Conservation (phyloP, 352 stramenopile genomes). For the Phytophthora pistaciae region DNA sequence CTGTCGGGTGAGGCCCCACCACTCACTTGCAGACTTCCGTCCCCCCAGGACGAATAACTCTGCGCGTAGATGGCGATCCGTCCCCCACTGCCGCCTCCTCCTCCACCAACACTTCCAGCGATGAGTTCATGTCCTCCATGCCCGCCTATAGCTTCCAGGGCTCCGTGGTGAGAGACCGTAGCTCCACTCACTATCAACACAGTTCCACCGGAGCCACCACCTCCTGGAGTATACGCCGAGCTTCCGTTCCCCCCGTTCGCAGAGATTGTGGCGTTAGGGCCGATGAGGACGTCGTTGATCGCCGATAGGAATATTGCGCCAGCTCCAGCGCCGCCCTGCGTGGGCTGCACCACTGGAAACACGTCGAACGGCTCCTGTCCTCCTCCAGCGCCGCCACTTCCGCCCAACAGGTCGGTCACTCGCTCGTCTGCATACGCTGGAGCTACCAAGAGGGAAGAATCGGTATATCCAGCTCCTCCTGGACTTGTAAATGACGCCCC, state of each 20-base stretch:
- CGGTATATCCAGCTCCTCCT: slow-evolving; percentile 69
- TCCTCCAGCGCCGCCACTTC: slow-evolving; percentile 92
- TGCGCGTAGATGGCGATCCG: slow-evolving; percentile 92
- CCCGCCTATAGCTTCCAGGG: slow-evolving; percentile 82
- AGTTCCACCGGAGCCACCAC: slow-evolving; percentile 63
- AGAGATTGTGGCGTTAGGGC: slow-evolving; percentile 72
- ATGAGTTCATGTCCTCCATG: slow-evolving; percentile 71
- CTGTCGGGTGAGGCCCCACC: slow-evolving; percentile 65
- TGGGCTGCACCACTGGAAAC: slow-evolving; percentile 70
- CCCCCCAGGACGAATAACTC: slow-evolving; percentile 90
- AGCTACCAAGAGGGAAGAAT: slow-evolving; percentile 19
- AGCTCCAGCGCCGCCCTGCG: slow-evolving; percentile 91
- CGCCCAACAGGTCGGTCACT: slow-evolving; percentile 88
- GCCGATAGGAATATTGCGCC: slow-evolving; percentile 89
- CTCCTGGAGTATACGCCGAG: slow-evolving; percentile 62
- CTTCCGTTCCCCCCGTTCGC: slow-evolving; percentile 77
- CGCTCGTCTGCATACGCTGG: slow-evolving; percentile 52
- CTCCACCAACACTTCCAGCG: slow-evolving; percentile 32
- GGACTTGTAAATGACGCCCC: slow-evolving; percentile 72
- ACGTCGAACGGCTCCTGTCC: slow-evolving; percentile 84
- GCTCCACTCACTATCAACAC: slow-evolving; percentile 62
- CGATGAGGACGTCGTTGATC: slow-evolving; percentile 95
- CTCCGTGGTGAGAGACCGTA: slow-evolving; percentile 73
- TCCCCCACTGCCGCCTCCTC: slow-evolving; percentile 91
- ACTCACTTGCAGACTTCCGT: slow-evolving; percentile 82